Evolutionary conservation across 1,284 basidiomycete species (phyloP).

Genomic region (Coniferiporia sulphurascens): DNA sequence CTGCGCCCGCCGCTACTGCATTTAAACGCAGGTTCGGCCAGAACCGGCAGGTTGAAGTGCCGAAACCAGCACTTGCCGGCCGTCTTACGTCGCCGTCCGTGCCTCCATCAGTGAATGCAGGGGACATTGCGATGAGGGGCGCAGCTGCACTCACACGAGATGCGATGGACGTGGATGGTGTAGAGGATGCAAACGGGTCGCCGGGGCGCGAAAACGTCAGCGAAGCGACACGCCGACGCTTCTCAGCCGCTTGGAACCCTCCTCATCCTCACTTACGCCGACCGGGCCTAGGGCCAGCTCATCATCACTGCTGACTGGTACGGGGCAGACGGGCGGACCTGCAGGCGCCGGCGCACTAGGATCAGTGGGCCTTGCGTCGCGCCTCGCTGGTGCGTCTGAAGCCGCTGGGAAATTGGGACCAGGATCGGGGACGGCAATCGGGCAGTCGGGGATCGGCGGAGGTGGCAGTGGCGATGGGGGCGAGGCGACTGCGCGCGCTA

Average conservation of each 20-base stretch:
- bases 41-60: neutral
- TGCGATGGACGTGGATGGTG: neutral
- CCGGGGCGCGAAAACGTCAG: constrained; percentile 31
- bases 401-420: too few species aligned
- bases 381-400: neutral
- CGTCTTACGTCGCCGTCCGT: neutral
- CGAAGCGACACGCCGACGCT: constrained; percentile 35
- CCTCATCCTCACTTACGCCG: neutral
- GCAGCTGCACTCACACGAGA: neutral
- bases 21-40: constrained; percentile 13
- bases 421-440: too few species aligned
- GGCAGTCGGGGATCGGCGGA: neutral
- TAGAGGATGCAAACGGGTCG: constrained; percentile 18
- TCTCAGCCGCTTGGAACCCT: constrained; percentile 34
- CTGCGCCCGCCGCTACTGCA: neutral
- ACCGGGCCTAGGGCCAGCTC: neutral
- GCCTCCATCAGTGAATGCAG: neutral
- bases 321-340: neutral
- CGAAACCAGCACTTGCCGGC: neutral
- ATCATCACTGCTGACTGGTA: neutral
- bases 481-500: neutral
- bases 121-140: neutral
- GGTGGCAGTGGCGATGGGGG: neutral
- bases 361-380: neutral
- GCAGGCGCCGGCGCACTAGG: neutral